These are phyloP conservation scores for Alternaria sp. DNA, from an alignment of 2,329 filamentous ascomycete genomes.

Conservation along the genomic window DNA sequence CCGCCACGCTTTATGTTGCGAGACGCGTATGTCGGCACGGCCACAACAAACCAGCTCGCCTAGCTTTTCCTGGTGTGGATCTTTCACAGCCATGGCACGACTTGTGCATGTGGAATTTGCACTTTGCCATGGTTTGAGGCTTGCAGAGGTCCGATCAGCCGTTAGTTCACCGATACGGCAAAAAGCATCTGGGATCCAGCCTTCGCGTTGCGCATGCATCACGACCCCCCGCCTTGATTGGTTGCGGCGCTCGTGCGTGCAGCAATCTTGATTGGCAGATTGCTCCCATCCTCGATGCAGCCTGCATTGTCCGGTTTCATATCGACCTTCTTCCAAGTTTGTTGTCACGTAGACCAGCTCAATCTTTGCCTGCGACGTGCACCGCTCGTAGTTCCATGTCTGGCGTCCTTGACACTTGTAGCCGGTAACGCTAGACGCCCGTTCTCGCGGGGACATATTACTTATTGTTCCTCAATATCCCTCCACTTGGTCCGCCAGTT, in stretches of 20 bases:
- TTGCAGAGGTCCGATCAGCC: slow-evolving; percentile 29
- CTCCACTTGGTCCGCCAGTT: slow-evolving; percentile 9
- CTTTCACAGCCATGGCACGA: slow-evolving; percentile 11
- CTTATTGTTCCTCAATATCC: slow-evolving; percentile 20
- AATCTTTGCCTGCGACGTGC: slow-evolving; percentile 27
- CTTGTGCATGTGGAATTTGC: slow-evolving; percentile 3
- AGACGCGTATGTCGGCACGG: slow-evolving; percentile 8
- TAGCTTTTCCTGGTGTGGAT: slow-evolving; percentile 7
- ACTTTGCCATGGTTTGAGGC: slow-evolving; percentile 15
- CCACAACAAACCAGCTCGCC: not conserved
- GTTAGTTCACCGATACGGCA: slow-evolving; percentile 29
- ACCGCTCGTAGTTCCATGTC: slow-evolving; percentile 25
- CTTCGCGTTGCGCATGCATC: slow-evolving; percentile 28
- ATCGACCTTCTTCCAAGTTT: slow-evolving; percentile 44
- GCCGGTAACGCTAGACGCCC: slow-evolving; percentile 20
- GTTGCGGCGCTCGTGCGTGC: slow-evolving; percentile 16
- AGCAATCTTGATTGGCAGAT: slow-evolving; percentile 36
- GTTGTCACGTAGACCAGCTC: slow-evolving; percentile 31
- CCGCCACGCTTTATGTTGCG: not conserved
- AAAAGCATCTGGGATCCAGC: slow-evolving; percentile 34
- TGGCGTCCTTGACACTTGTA: slow-evolving; percentile 19
- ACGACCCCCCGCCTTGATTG: slow-evolving; percentile 28
- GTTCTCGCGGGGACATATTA: slow-evolving; percentile 17
- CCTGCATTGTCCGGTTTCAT: slow-evolving; percentile 37
- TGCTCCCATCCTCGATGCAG: slow-evolving; percentile 24